Conservation (phyloP, 1,284 basidiomycete genomes). For the Sphagnurus paluster region DNA sequence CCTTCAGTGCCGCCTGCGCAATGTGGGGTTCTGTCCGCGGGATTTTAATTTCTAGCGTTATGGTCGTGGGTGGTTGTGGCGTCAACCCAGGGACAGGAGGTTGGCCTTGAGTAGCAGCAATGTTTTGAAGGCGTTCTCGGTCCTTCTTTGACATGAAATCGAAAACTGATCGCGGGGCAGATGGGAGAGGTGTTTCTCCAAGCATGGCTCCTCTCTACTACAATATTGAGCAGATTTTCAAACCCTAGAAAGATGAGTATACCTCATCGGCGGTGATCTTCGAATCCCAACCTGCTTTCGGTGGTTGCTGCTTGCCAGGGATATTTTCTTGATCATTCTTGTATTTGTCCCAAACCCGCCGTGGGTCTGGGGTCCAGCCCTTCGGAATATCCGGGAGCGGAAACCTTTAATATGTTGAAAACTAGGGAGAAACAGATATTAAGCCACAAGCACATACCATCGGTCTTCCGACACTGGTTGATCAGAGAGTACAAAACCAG, state of each 20-base stretch:
- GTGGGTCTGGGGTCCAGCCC: slow-evolving; percentile 86
- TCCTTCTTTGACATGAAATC: slow-evolving; percentile 93
- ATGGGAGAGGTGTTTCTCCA: slow-evolving; percentile 76
- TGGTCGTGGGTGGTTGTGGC: slow-evolving; percentile 15
- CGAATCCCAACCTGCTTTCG: slow-evolving; percentile 45
- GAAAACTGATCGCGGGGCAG: slow-evolving; percentile 80
- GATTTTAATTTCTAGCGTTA: slow-evolving; percentile 43
- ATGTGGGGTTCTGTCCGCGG: slow-evolving; percentile 73
- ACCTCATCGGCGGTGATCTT: slow-evolving; percentile 73
- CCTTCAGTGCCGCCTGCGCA: slow-evolving; percentile 84
- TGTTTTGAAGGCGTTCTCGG: slow-evolving; percentile 76
- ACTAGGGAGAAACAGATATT: slow-evolving; percentile 12
- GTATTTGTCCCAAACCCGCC: slow-evolving; percentile 68
- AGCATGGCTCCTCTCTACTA: slow-evolving; percentile 76
- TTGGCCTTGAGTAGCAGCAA: slow-evolving; percentile 39
- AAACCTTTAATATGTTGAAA: slow-evolving; percentile 55
- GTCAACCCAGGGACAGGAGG: slow-evolving; percentile 4
- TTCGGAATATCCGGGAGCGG: slow-evolving; percentile 76
- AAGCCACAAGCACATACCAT: slow-evolving; percentile 48
- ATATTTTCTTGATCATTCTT: slow-evolving; percentile 52
- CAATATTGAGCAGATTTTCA: not conserved
- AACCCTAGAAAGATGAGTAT: slow-evolving; percentile 10
- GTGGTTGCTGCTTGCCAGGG: slow-evolving; percentile 25
- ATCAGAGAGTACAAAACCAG: slow-evolving; percentile 75
- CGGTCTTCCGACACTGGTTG: slow-evolving; percentile 71